Evolutionary conservation across 495 filamentous ascomycete genomes (phyloP).

Genomic region (Zalerion maritima): DNA sequence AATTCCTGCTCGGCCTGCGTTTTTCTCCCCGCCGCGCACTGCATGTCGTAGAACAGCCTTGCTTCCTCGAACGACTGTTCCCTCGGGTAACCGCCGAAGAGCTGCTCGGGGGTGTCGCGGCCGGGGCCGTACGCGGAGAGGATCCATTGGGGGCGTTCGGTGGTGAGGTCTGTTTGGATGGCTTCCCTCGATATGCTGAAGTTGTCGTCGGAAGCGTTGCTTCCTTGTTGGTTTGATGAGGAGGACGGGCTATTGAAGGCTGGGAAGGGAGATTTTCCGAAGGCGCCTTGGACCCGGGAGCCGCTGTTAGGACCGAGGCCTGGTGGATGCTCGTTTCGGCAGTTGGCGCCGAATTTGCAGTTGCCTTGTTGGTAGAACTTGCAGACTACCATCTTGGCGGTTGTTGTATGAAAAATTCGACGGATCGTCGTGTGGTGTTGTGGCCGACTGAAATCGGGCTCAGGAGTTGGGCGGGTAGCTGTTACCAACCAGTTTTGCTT

Average conservation of each 20-base stretch:
- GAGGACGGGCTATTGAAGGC: neutral
- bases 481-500: no score
- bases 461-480: no score
- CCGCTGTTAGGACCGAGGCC: constrained; percentile 20
- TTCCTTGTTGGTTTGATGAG: constrained; percentile 1
- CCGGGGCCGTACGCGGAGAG: constrained; percentile 73
- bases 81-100: constrained; percentile 63
- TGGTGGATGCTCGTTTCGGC: constrained; percentile 31
- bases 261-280: neutral
- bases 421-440: no score
- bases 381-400: constrained; percentile 47
- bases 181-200: constrained; percentile 37
- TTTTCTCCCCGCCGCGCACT: constrained; percentile 41
- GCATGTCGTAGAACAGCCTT: constrained; percentile 50
- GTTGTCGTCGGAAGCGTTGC: constrained; percentile 9
- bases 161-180: constrained; percentile 50
- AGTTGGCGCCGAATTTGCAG: constrained; percentile 50
- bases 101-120: constrained; percentile 53
- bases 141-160: constrained; percentile 62
- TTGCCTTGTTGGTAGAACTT: constrained; percentile 55
- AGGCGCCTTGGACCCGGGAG: constrained; percentile 16
- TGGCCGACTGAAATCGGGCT: no score
- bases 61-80: constrained; percentile 81
- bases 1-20: constrained; percentile 55
- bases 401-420: no score